phyloP scores from a whole-genome alignment of 176 grass and related monocot species.

The Luzula sylvatica region DNA sequence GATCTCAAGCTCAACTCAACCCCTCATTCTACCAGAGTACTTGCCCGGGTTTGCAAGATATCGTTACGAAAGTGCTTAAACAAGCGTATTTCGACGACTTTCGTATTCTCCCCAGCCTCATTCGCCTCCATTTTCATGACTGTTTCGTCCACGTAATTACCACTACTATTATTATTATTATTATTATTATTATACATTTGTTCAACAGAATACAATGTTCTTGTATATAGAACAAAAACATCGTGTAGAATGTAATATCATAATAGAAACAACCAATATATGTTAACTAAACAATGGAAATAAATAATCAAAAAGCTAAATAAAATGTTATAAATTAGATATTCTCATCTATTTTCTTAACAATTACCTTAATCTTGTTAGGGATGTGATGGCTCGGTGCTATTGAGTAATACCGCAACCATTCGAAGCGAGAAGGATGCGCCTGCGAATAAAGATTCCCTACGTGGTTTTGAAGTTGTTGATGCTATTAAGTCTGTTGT shows the following conservation, averaged over 20 bases:
- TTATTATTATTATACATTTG: too few relatives aligned
- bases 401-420: constrained; percentile 59
- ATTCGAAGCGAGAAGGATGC: constrained; percentile 74
- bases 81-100: constrained; percentile 36
- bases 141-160: constrained; percentile 71
- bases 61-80: constrained; percentile 32
- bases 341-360: too few relatives aligned
- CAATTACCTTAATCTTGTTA: constrained; percentile 3
- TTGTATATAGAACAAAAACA: too few relatives aligned
- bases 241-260: too few relatives aligned
- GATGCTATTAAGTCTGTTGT: constrained; percentile 58
- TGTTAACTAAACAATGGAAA: too few relatives aligned
- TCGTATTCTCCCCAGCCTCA: constrained; percentile 60
- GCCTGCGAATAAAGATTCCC: constrained; percentile 56
- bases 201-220: too few relatives aligned
- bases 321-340: too few relatives aligned
- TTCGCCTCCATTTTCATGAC: constrained; percentile 80
- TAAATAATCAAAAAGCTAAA: too few relatives aligned
- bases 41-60: constrained; percentile 40
- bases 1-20: constrained; percentile 30
- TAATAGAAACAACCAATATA: too few relatives aligned
- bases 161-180: too few relatives aligned
- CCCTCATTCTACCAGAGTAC: constrained; percentile 43
- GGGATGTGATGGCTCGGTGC: constrained; percentile 78
- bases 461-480: constrained; percentile 57